Conservation (phyloP, 768 basidiomycete genomes). For the Fibroporia radiculosa region DNA sequence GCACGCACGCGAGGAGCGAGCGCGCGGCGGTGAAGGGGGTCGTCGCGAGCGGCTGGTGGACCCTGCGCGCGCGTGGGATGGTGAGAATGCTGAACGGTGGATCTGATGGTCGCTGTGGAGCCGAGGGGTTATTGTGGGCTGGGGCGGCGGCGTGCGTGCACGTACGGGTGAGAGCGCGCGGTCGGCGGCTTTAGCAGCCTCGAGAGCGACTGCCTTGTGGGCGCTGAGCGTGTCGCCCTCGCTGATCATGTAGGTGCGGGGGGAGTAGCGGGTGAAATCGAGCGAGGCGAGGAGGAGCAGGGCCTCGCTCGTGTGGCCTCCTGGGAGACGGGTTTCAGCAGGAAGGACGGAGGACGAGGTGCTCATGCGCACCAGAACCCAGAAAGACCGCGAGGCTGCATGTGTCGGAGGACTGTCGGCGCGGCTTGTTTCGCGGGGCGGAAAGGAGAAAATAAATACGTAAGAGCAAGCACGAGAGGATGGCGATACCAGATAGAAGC, state of each 20-base stretch:
- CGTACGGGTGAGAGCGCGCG: conserved; percentile 10
- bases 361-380: conserved; percentile 66
- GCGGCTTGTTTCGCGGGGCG: too few relatives aligned
- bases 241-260: conserved; percentile 75
- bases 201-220: conserved; percentile 60
- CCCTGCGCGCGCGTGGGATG: conserved; percentile 82
- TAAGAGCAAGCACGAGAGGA: too few relatives aligned
- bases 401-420: too few relatives aligned
- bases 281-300: conserved; percentile 64
- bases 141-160: conserved; percentile 3
- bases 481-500: too few relatives aligned
- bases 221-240: conserved; percentile 76
- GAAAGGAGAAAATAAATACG: too few relatives aligned
- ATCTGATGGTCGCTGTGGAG: conserved; percentile 3
- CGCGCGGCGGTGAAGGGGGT: conserved; percentile 55
- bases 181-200: conserved; percentile 31
- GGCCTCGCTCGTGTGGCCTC: conserved; percentile 91
- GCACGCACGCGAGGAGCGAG: conserved; percentile 58
- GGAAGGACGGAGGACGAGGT: not conserved
- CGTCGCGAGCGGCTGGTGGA: conserved; percentile 73
- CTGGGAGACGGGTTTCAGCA: conserved; percentile 32
- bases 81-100: conserved; percentile 43
- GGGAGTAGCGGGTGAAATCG: conserved; percentile 66
- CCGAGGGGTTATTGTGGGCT: not conserved
- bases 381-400: conserved; percentile 77